phyloP scores from a whole-genome alignment of 345 rosid species.

The Toxicodendron radicans region DNA sequence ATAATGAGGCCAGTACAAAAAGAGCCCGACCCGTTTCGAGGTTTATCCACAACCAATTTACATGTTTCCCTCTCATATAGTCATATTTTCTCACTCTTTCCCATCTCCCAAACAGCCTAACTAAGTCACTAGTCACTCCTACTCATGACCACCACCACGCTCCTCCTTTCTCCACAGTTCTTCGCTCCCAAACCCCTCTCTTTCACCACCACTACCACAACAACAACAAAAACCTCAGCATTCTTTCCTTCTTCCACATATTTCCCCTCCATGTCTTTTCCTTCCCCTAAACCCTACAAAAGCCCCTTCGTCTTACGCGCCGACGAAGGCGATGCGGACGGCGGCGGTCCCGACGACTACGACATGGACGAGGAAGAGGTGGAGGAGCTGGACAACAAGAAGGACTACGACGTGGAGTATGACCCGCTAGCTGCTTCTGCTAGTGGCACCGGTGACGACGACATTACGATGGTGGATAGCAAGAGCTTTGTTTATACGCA shows the following conservation, averaged over 20 bases:
- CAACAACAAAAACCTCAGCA: constrained; percentile 1
- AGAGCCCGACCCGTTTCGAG: background rate
- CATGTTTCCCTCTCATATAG: background rate
- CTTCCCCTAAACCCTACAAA: constrained; percentile 25
- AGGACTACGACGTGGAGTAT: constrained; percentile 89
- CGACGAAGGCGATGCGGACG: constrained; percentile 74
- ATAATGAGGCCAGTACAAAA: background rate
- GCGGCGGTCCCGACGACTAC: constrained; percentile 67
- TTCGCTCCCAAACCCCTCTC: constrained; percentile 31
- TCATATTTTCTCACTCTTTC: constrained; percentile 5
- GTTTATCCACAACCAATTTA: background rate
- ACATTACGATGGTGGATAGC: constrained; percentile 66
- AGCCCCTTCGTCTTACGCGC: constrained; percentile 51
- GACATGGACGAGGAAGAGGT: constrained; percentile 83
- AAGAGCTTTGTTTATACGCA: constrained; percentile 71
- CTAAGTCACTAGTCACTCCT: background rate
- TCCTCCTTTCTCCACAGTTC: constrained; percentile 33
- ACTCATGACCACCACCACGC: constrained; percentile 34
- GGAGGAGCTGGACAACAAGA: constrained; percentile 87
- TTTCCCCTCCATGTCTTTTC: constrained; percentile 23
- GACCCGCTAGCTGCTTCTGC: constrained; percentile 47
- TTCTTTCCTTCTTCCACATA: constrained; percentile 26
- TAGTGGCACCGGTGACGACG: constrained; percentile 43
- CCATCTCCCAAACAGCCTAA: constrained; percentile 15
- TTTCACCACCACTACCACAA: constrained; percentile 1